Base-by-base conservation (phyloP, 768 basidiomycete genomes). In the Panaeolus cyanescens region DNA sequence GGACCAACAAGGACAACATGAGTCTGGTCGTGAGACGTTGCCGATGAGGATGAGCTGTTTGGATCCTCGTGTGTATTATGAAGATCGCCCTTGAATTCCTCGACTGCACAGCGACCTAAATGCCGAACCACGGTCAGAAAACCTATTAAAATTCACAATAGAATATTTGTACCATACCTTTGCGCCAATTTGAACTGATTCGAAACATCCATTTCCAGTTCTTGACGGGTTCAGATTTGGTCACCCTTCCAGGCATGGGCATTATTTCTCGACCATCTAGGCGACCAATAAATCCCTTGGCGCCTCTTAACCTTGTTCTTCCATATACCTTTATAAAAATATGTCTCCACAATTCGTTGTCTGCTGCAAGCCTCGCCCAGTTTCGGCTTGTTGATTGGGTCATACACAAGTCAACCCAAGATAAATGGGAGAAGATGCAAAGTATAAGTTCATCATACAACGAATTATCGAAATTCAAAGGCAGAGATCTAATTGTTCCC, bases 181-280 rank as follows among this genome's bases (percentile, higher is more conserved):
- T 89, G 71, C 83, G 83, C 92, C 92, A 93, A 65, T 93, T 93
- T 15, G 86, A 86, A 66, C 89, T 91, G 63, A 92, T 89, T 59
- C 90, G 83, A 72, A 92, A 93, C 91, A 93, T 92, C 84, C 85
- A 90, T 72, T 91, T 92, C 91, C 91, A 93, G 68, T 91, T 86
- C 69, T 80, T 84, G 50, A 74, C 60, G 19, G 74, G 69, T 19
- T 77, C 74, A 31, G 68, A 25, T 67, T 61, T 74, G 64, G 25
- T 20, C 4, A 77, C 82, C 70, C 87, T 74, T 28, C 78, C 80
- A 10, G 90, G 90, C 30, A 93, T 74, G 2, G 82, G 78, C 66
- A 79, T 86, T 22, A 87, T 72, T 69, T 85, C 81, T 60, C 85
- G 78, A 4, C 85, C 86, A 67, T 90, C 86, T 5, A 74, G 72